A percentile compares a stretch with the other conserved stretches of the same genome.
These are phyloP conservation scores for Rhizopogon parksii DNA, from an alignment of 1,284 basidiomycete genomes.

Conservation along the genomic window DNA sequence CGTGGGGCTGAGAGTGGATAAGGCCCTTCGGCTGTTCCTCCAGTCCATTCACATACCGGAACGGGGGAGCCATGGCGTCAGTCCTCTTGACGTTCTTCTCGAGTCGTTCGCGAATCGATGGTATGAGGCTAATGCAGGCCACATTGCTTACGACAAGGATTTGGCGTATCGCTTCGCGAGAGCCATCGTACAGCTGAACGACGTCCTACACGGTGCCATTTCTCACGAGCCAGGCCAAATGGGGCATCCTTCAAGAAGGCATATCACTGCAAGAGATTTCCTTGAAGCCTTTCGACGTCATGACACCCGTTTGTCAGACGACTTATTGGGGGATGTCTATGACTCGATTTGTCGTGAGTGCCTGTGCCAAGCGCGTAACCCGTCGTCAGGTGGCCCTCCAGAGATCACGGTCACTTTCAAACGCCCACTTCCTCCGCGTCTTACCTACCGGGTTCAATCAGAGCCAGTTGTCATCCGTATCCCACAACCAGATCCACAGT, in stretches of 20 bases:
- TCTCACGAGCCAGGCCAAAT: slow-evolving; percentile 56
- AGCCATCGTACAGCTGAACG: slow-evolving; percentile 83
- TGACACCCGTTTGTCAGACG: slow-evolving; percentile 70
- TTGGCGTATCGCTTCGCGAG: slow-evolving; percentile 74
- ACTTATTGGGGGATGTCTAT: slow-evolving; percentile 71
- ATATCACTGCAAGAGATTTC: slow-evolving; percentile 70
- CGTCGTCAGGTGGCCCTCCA: slow-evolving; percentile 33
- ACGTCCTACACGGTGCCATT: slow-evolving; percentile 64
- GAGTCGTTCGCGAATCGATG: slow-evolving; percentile 87
- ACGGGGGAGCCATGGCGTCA: slow-evolving; percentile 38
- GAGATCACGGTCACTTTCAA: slow-evolving; percentile 62
- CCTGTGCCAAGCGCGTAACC: slow-evolving; percentile 64
- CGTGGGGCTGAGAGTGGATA: slow-evolving; percentile 77
- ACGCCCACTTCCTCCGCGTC: slow-evolving; percentile 63
- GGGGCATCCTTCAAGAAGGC: slow-evolving; percentile 48
- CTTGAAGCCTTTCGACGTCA: slow-evolving; percentile 70
- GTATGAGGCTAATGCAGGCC: slow-evolving; percentile 81
- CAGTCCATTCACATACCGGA: slow-evolving; percentile 71
- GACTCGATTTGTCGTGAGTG: slow-evolving; percentile 65
- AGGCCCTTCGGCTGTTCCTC: slow-evolving; percentile 83
- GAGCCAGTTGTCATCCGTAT: slow-evolving; percentile 80
- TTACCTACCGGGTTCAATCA: slow-evolving; percentile 82
- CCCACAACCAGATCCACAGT: slow-evolving; percentile 69
- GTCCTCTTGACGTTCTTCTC: slow-evolving; percentile 58
- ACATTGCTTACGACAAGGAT: slow-evolving; percentile 73